A percentile compares a stretch with the other conserved stretches of the same genome.
Conservation (phyloP, 768 basidiomycete species). For the Psilocybe azurescens region DNA sequence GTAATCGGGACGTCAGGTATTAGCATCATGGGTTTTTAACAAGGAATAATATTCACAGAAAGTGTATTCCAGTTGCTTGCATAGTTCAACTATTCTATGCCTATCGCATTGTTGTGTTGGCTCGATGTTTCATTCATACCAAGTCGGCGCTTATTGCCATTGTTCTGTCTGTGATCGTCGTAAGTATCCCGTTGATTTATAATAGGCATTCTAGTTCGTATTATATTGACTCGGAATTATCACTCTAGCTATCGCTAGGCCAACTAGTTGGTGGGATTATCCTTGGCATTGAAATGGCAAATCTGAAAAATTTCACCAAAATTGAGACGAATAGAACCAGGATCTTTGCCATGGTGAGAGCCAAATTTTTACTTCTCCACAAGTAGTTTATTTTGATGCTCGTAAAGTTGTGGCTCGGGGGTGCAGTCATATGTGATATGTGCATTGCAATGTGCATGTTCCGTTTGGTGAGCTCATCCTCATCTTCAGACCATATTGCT, state of each 20-base stretch:
- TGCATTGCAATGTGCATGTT: neutral
- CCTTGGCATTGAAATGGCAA: conserved; percentile 4
- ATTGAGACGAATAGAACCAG: neutral
- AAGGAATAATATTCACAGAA: neutral
- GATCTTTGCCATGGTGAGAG: conserved; percentile 6
- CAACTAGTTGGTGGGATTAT: conserved; percentile 12
- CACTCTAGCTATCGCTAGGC: conserved; percentile 5
- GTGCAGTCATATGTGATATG: neutral
- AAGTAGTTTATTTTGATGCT: neutral
- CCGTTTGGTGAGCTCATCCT: neutral
- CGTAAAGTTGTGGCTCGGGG: neutral
- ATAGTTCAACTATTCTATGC: neutral
- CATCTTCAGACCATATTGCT: neutral
- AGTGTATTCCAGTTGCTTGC: neutral
- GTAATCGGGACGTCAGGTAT: neutral
- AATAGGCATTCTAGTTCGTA: too few species aligned
- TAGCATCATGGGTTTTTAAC: neutral
- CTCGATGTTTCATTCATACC: neutral
- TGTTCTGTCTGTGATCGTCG: neutral
- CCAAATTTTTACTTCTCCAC: neutral
- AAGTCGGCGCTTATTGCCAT: neutral
- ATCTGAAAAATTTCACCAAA: neutral
- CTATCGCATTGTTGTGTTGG: neutral
- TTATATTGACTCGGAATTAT: too few species aligned
- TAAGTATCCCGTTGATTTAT: conserved; percentile 1